phyloP scores from a whole-genome alignment of 2,329 filamentous ascomycete genomes.

The Aureobasidium sp. region DNA sequence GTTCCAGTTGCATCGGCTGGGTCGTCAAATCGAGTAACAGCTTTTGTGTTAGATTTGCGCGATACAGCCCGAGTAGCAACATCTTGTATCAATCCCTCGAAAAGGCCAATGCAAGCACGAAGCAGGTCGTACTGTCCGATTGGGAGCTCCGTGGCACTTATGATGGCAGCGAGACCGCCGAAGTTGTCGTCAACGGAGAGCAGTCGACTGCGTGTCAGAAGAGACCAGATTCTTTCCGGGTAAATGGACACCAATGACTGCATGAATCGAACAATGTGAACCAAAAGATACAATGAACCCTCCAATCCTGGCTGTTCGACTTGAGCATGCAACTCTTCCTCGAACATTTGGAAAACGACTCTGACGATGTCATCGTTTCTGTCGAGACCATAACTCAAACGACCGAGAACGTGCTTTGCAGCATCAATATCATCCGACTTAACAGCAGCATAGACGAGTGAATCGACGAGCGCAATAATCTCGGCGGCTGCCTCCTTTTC shows the following conservation, averaged over 20 bases:
- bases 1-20: constrained; percentile 52
- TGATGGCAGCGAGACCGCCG: constrained; percentile 67
- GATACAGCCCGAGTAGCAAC: constrained; percentile 61
- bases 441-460: constrained; percentile 46
- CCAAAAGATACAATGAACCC: constrained; percentile 57
- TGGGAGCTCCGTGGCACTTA: constrained; percentile 74
- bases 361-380: constrained; percentile 65
- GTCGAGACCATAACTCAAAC: constrained; percentile 41
- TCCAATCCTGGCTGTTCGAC: constrained; percentile 48
- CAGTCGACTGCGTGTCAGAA: constrained; percentile 71
- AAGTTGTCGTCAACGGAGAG: constrained; percentile 68
- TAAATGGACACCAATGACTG: constrained; percentile 61
- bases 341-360: constrained; percentile 78
- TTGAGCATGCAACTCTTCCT: constrained; percentile 50
- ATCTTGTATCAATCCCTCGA: constrained; percentile 67
- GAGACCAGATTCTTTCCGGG: constrained; percentile 83
- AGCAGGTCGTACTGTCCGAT: constrained; percentile 71
- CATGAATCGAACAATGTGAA: constrained; percentile 74
- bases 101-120: constrained; percentile 62
- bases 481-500: constrained; percentile 59
- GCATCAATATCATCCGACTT: constrained; percentile 23
- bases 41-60: constrained; percentile 50
- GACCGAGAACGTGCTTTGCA: constrained; percentile 39
- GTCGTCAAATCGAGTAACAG: constrained; percentile 39
- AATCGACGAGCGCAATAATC: constrained; percentile 64